phyloP scores from a whole-genome alignment of 2,329 filamentous ascomycete genomes.

The Diaporthe sp. region DNA sequence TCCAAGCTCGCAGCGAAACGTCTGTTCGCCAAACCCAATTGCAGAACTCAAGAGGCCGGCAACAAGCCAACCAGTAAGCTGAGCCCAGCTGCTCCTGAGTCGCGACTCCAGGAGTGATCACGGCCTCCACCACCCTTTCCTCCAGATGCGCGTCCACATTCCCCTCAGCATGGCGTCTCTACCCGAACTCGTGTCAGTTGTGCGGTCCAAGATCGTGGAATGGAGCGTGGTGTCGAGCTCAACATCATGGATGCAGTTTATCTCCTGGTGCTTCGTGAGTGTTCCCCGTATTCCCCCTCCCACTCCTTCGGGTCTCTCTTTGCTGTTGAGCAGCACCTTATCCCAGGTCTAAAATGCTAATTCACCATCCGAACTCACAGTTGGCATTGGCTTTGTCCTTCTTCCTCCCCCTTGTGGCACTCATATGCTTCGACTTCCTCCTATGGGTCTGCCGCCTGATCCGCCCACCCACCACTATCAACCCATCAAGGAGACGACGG shows the following conservation, averaged over 20 bases:
- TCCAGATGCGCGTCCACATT: constrained; percentile 25
- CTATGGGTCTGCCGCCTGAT: constrained; percentile 66
- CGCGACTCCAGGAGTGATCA: not conserved
- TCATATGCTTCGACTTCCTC: constrained; percentile 64
- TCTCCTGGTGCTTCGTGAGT: constrained; percentile 47
- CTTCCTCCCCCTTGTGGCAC: constrained; percentile 58
- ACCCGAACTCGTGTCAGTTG: constrained; percentile 32
- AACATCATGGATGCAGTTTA: constrained; percentile 42
- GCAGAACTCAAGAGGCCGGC: not conserved
- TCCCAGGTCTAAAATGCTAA: not conserved
- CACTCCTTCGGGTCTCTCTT: not conserved
- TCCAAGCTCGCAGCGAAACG: not conserved
- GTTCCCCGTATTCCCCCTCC: not conserved
- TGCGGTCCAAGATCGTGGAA: constrained; percentile 40
- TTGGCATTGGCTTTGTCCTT: constrained; percentile 60
- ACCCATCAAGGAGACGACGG: constrained; percentile 40
- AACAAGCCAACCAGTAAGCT: not conserved
- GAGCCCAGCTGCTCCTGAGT: not conserved
- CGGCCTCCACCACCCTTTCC: not conserved
- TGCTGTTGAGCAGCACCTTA: not conserved
- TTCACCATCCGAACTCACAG: constrained; percentile 44
- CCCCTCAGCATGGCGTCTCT: constrained; percentile 34
- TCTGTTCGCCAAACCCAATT: constrained; percentile 24
- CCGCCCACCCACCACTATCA: constrained; percentile 40
- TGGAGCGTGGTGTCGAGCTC: constrained; percentile 40